phyloP scores from a whole-genome alignment of 2,329 filamentous ascomycete genomes.

The Tolypocladium pustulatum region DNA sequence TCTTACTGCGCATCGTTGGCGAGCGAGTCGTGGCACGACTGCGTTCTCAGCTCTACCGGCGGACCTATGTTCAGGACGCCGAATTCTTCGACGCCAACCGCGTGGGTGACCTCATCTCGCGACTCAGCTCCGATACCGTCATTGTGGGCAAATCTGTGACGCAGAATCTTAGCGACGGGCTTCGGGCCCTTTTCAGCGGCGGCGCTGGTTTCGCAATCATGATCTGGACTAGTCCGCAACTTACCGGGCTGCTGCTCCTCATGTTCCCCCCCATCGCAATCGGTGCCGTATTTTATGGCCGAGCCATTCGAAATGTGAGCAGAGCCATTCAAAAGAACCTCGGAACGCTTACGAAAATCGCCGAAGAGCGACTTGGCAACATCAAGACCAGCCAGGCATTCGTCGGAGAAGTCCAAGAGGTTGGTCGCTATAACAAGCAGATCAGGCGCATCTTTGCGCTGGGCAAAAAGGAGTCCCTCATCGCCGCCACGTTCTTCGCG shows the following conservation, averaged over 20 bases:
- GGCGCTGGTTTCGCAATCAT: constrained; percentile 83
- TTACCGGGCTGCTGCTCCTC: constrained; percentile 76
- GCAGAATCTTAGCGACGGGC: constrained; percentile 93
- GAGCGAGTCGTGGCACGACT: constrained; percentile 88
- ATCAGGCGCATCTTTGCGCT: constrained; percentile 86
- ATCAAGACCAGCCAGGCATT: constrained; percentile 96
- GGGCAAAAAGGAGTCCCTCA: constrained; percentile 75
- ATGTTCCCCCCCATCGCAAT: constrained; percentile 88
- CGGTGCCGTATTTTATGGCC: constrained; percentile 84
- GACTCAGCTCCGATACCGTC: constrained; percentile 90
- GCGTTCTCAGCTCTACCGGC: constrained; percentile 78
- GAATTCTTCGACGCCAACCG: constrained; percentile 98
- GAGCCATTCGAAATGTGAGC: constrained; percentile 79
- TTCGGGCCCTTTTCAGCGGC: constrained; percentile 82
- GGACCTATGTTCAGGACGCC: constrained; percentile 93
- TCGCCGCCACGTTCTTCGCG: constrained; percentile 83
- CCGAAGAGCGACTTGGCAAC: constrained; percentile 94
- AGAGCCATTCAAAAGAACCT: constrained; percentile 90
- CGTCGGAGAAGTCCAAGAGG: constrained; percentile 83
- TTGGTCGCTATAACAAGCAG: constrained; percentile 83
- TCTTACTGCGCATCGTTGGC: constrained; percentile 86
- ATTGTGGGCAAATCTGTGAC: constrained; percentile 98
- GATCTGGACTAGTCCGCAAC: constrained; percentile 87
- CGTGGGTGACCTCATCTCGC: constrained; percentile 90
- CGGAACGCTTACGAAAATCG: constrained; percentile 89